Conservation (phyloP, 2,329 filamentous ascomycete genomes). For the Aureobasidium lini region DNA sequence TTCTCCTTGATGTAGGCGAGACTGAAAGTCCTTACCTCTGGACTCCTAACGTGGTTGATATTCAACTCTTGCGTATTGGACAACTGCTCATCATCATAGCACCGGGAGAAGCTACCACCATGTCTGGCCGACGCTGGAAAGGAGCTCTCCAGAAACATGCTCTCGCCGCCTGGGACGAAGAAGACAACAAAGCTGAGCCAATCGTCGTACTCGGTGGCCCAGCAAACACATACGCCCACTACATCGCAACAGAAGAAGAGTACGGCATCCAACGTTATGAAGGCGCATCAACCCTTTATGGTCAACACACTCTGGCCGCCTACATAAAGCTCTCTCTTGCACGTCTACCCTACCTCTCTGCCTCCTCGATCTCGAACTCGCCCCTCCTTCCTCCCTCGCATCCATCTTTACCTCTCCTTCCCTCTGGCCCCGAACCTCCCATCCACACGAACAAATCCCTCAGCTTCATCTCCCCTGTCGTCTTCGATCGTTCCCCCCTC, state of each 20-base stretch:
- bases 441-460: conserved; percentile 71
- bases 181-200: conserved; percentile 44
- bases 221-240: conserved; percentile 84
- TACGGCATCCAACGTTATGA: conserved; percentile 85
- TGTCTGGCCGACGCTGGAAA: conserved; percentile 85
- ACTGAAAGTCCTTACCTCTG: conserved; percentile 72
- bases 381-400: conserved; percentile 30
- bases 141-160: conserved; percentile 48
- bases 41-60: conserved; percentile 85
- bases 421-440: conserved; percentile 57
- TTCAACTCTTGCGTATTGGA: conserved; percentile 77
- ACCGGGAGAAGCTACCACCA: conserved; percentile 83
- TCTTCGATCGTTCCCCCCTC: conserved; percentile 60
- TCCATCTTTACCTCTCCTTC: conserved; percentile 27
- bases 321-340: conserved; percentile 81
- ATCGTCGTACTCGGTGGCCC: conserved; percentile 82
- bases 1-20: conserved; percentile 82
- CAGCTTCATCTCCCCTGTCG: conserved; percentile 71
- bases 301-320: conserved; percentile 71
- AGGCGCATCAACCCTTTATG: conserved; percentile 86
- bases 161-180: conserved; percentile 30
- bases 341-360: conserved; percentile 59
- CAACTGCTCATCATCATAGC: conserved; percentile 77
- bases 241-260: conserved; percentile 71
- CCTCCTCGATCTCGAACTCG: conserved; percentile 24